Conservation (phyloP, 768 basidiomycete genomes). For the Wakefieldia striispora region DNA sequence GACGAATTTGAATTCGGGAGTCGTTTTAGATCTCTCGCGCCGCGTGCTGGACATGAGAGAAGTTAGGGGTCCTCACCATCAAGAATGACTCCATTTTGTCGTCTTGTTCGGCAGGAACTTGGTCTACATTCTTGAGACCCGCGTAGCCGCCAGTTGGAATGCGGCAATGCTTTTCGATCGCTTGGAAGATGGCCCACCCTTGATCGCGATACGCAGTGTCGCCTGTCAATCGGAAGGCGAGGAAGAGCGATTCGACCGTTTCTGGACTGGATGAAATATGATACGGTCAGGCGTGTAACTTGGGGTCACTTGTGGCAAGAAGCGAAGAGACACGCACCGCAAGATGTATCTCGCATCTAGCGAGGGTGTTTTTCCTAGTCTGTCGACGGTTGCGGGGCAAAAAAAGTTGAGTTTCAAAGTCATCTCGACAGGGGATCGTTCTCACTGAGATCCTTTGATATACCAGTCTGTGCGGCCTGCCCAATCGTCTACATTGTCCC, state of each 20-base stretch:
- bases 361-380: slow-evolving; percentile 31
- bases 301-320: not conserved
- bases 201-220: slow-evolving; percentile 75
- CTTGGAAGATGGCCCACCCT: slow-evolving; percentile 88
- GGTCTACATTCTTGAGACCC: slow-evolving; percentile 81
- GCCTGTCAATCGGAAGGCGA: slow-evolving; percentile 88
- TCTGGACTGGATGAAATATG: slow-evolving; percentile 61
- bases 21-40: not conserved
- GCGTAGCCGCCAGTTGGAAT: slow-evolving; percentile 82
- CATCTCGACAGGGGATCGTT: not conserved
- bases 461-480: slow-evolving; percentile 71
- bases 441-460: slow-evolving; percentile 77
- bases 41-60: no score
- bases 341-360: slow-evolving; percentile 94
- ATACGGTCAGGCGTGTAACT: not conserved
- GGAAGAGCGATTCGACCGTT: slow-evolving; percentile 91
- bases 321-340: slow-evolving; percentile 43
- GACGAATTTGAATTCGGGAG: not conserved
- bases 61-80: slow-evolving; percentile 52
- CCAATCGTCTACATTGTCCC: slow-evolving; percentile 49
- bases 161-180: slow-evolving; percentile 81
- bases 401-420: not conserved
- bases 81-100: slow-evolving; percentile 98
- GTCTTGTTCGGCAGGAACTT: slow-evolving; percentile 60
- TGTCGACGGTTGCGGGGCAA: slow-evolving; percentile 5